phyloP scores from a whole-genome alignment of 495 filamentous ascomycete genomes.

The Penicillium steckii region DNA sequence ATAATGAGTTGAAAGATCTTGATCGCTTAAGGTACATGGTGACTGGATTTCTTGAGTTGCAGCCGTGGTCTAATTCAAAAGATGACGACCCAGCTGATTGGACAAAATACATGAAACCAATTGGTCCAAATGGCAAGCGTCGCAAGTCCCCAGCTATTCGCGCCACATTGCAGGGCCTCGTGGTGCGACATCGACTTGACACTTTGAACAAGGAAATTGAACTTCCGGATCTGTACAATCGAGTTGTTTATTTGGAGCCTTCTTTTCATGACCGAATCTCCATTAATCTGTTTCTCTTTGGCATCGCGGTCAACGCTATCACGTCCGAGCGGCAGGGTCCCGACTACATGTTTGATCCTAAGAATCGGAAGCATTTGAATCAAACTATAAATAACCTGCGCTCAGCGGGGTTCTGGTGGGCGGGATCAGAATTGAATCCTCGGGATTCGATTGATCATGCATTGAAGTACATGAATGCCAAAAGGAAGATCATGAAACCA shows the following conservation, averaged over 20 bases:
- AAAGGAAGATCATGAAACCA: conserved; percentile 47
- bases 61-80: conserved; percentile 68
- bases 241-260: conserved; percentile 71
- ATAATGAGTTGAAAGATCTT: conserved; percentile 68
- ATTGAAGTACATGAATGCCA: conserved; percentile 58
- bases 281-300: conserved; percentile 80
- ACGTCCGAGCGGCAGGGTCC: conserved; percentile 80
- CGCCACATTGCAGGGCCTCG: conserved; percentile 68
- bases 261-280: conserved; percentile 81
- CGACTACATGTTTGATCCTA: conserved; percentile 86
- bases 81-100: conserved; percentile 59
- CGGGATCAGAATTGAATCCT: conserved; percentile 70
- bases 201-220: conserved; percentile 63
- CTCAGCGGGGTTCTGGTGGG: conserved; percentile 89
- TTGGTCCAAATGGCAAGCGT: conserved; percentile 50
- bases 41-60: conserved; percentile 66
- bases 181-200: conserved; percentile 74
- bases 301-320: conserved; percentile 79
- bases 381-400: conserved; percentile 74
- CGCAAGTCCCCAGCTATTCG: conserved; percentile 63
- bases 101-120: conserved; percentile 71
- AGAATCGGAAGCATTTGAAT: conserved; percentile 61
- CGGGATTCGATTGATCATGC: conserved; percentile 60
- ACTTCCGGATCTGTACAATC: conserved; percentile 70
- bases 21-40: conserved; percentile 71